phyloP scores from a whole-genome alignment of 345 rosid species.

The Pelargonium nanum region DNA sequence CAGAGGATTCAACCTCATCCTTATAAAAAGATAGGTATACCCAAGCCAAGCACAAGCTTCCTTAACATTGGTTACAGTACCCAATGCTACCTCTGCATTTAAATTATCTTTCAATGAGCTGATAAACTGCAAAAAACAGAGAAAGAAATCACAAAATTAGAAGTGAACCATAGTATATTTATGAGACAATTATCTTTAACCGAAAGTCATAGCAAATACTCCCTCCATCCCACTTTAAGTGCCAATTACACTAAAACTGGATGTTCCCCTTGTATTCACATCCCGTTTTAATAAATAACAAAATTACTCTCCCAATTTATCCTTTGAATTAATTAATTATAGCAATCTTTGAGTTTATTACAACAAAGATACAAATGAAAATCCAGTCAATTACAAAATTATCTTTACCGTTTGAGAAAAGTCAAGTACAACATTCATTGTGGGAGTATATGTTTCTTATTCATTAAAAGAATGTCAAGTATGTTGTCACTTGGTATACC shows the following conservation, averaged over 20 bases:
- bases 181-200: not conserved
- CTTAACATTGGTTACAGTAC: conserved; percentile 95
- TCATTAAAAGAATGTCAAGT: no score
- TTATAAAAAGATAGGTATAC: conserved; percentile 86
- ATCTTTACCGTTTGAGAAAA: no score
- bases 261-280: not conserved
- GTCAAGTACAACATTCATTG: no score
- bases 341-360: no score
- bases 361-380: no score
- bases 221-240: not conserved
- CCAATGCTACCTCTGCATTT: conserved; percentile 96
- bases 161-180: not conserved
- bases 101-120: conserved; percentile 86
- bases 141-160: conserved; percentile 1
- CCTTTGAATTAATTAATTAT: not conserved
- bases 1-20: conserved; percentile 92
- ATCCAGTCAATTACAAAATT: no score
- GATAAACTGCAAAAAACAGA: conserved; percentile 56
- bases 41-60: conserved; percentile 99
- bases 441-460: no score
- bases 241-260: not conserved
- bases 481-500: no score
- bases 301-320: not conserved
- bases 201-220: not conserved
- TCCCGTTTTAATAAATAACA: not conserved